phyloP scores from a whole-genome alignment of 768 basidiomycete genomes.

The Sporobolomyces pararoseus region DNA sequence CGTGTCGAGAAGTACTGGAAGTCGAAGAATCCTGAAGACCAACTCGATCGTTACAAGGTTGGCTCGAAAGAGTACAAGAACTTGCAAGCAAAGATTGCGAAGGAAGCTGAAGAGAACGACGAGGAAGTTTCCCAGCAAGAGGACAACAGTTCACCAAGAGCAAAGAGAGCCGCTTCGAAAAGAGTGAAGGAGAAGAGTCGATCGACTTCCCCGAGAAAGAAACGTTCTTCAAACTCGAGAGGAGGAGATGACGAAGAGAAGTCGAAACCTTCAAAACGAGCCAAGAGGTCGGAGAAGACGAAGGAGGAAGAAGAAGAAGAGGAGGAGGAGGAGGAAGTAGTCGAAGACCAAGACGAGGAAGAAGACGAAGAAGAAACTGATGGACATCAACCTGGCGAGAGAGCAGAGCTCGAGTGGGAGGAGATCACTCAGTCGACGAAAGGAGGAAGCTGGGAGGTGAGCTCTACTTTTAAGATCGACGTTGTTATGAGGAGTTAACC shows the following conservation, averaged over 20 bases:
- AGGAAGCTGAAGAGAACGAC: background rate
- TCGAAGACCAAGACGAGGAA: background rate
- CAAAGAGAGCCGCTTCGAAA: too few species aligned
- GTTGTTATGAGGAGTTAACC: too few species aligned
- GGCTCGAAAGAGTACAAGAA: constrained; percentile 11
- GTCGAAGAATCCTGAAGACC: background rate
- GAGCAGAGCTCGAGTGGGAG: background rate
- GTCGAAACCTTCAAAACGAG: background rate
- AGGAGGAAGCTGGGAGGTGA: constrained; percentile 2
- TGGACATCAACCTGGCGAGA: background rate
- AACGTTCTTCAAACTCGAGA: background rate
- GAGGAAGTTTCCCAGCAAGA: background rate
- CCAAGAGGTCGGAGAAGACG: background rate
- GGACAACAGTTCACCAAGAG: background rate
- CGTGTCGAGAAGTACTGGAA: constrained; percentile 14
- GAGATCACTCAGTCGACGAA: background rate
- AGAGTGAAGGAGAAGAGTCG: background rate
- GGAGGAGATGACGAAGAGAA: background rate
- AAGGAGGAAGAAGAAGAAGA: too few species aligned
- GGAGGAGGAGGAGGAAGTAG: background rate
- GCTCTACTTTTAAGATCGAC: too few species aligned
- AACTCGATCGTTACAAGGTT: constrained; percentile 15
- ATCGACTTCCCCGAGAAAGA: background rate
- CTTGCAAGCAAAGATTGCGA: background rate
- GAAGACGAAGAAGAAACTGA: background rate